Evolutionary conservation across 768 basidiomycete genomes (phyloP).

Genomic region (Ramaria rubella): DNA sequence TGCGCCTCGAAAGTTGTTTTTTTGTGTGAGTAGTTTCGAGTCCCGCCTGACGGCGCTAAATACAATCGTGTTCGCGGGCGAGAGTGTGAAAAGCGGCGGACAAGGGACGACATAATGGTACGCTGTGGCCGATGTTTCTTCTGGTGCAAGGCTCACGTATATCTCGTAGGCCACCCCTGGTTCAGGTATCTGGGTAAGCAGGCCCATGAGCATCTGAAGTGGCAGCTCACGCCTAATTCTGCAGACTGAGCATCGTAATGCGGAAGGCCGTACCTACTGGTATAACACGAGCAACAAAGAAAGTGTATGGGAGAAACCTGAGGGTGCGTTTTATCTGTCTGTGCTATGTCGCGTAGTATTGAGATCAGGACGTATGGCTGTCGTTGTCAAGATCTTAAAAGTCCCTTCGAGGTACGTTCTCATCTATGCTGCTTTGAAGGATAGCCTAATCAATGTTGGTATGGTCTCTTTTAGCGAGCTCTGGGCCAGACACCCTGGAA

Average conservation of each 20-base stretch:
- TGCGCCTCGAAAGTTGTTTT: neutral
- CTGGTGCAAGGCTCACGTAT: neutral
- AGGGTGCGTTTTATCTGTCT: conserved; percentile 44
- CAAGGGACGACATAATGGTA: neutral
- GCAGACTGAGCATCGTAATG: conserved; percentile 90
- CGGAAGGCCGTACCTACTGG: conserved; percentile 98
- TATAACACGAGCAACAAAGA: conserved; percentile 83
- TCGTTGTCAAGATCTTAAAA: conserved; percentile 66
- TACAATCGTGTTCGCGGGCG: too few relatives aligned
- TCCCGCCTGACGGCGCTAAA: too few relatives aligned
- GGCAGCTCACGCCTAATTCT: neutral
- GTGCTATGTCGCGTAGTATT: conserved; percentile 9
- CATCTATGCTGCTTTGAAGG: too few relatives aligned
- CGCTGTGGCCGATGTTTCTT: neutral
- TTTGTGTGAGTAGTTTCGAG: neutral
- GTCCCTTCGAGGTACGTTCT: conserved; percentile 74
- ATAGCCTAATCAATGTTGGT: too few relatives aligned
- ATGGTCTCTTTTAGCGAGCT: conserved; percentile 66
- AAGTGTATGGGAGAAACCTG: conserved; percentile 98
- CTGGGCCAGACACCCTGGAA: conserved; percentile 90
- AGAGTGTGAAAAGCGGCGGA: too few relatives aligned
- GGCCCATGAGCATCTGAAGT: neutral
- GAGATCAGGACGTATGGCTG: neutral
- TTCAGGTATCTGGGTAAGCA: neutral
- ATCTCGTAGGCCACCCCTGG: neutral